Base-by-base conservation (phyloP, 495 filamentous ascomycete species). In the Hypoxylon perforatum region DNA sequence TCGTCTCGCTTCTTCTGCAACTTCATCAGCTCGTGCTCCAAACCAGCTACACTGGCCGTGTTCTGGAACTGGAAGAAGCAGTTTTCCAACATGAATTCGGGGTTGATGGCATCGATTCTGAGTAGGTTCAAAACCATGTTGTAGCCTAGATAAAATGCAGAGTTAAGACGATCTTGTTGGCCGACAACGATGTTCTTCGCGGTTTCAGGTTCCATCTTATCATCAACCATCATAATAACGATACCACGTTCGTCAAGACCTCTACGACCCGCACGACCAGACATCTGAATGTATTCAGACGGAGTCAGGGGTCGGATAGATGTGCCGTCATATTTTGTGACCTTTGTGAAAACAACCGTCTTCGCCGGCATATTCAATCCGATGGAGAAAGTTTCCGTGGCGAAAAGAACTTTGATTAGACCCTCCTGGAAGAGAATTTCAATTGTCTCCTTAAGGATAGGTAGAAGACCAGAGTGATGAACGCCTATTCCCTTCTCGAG, bases 1-100 rank as follows among this genome's bases (percentile, higher is more conserved):
- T 83, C 83, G 38, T 88, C 85, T 64, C 84, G 85, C 75, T 92
- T 85, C 39, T 84, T 83, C 73, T 97, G 92, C 25, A 96, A 76
- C 36, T 88, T 85, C 38, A 83, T 81, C 42, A 97, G 80, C 63
- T 97, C 90, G 66, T 88, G 87, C 74, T 98, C 95, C 25, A 98
- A 80, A 36, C 83, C 82, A 25, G 91, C 89, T 46, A 97, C 91
- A 66, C 89, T 90, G 2, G 92, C 90, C 8, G 92, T 91, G 67
- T 95, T 97, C 75, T 99, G 95, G 77, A 99, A 99, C 76, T 99
- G 96, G 76, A 91, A 96, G 81, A 99, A 99, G 71, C 96, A 98
- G 65, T 89, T 85, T 79, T 97, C 92, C 14, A 99, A 82, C 95
- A 99, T 98, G 75, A 89, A 97, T 67, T 98, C 93, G 9, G 95